phyloP scores from a whole-genome alignment of 2,329 filamentous ascomycete species.

The Ramularia endophylla region DNA sequence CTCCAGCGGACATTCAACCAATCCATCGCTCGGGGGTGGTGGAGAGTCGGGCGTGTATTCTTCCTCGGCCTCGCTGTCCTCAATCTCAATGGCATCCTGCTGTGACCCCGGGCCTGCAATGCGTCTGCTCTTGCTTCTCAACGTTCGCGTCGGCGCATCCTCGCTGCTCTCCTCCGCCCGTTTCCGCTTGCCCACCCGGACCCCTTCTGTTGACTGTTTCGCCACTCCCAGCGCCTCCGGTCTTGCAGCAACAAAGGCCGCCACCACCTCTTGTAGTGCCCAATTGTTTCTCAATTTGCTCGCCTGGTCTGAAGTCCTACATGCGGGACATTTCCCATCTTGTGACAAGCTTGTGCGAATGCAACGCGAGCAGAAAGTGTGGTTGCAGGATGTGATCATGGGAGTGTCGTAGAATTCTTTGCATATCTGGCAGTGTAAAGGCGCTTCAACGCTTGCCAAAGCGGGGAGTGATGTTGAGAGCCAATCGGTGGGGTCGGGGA shows the following conservation, averaged over 20 bases:
- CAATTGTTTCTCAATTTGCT: conserved; percentile 79
- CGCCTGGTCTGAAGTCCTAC: conserved; percentile 72
- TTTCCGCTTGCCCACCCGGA: conserved; percentile 48
- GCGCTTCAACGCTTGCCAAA: conserved; percentile 69
- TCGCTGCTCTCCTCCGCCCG: conserved; percentile 29
- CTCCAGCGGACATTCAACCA: conserved; percentile 74
- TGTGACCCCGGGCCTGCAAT: conserved; percentile 27
- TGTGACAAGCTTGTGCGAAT: conserved; percentile 78
- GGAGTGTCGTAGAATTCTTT: conserved; percentile 96
- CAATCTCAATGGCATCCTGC: conserved; percentile 26
- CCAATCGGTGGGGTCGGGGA: conserved; percentile 84
- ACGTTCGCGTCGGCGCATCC: conserved; percentile 27
- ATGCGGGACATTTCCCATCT: conserved; percentile 84
- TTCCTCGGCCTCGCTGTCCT: conserved; percentile 37
- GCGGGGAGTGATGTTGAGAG: conserved; percentile 60
- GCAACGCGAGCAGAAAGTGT: conserved; percentile 95
- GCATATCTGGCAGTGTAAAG: conserved; percentile 92
- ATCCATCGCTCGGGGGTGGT: conserved; percentile 56
- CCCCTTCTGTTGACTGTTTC: conserved; percentile 24
- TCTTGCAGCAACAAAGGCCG: conserved; percentile 65
- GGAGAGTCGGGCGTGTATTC: conserved; percentile 25
- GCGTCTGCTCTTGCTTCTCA: conserved; percentile 33
- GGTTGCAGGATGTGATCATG: conserved; percentile 89
- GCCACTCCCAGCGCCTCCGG: conserved; percentile 60
- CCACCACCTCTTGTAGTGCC: conserved; percentile 77